A percentile compares a stretch with the other conserved stretches of the same genome.
Conservation (phyloP, 1,139 yeast genomes). For the Yamadazyma trypodendri region DNA sequence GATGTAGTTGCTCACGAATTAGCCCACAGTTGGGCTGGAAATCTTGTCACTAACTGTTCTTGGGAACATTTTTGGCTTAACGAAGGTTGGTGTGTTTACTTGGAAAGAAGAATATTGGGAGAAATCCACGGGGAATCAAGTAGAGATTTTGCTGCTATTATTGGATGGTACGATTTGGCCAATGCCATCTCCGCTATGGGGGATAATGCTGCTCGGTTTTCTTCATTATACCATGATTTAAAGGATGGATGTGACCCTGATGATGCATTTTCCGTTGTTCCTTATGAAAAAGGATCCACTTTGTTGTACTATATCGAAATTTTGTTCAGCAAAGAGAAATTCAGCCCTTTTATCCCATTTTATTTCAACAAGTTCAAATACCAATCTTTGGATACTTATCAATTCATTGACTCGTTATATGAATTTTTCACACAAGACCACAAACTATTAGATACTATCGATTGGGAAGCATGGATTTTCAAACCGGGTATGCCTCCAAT, state of each 20-base stretch:
- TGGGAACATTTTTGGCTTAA: conserved; percentile 96
- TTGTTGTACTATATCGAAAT: conserved; percentile 69
- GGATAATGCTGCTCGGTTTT: conserved; percentile 48
- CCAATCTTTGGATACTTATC: conserved; percentile 74
- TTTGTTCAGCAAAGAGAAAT: conserved; percentile 53
- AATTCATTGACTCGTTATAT: conserved; percentile 74
- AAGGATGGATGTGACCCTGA: conserved; percentile 75
- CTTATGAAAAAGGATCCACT: conserved; percentile 89
- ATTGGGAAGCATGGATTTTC: conserved; percentile 84
- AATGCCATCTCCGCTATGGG: conserved; percentile 66
- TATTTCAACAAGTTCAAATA: conserved; percentile 72
- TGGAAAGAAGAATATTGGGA: conserved; percentile 82
- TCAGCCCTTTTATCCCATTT: conserved; percentile 76
- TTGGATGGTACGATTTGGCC: conserved; percentile 84
- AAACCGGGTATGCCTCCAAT: conserved; percentile 82
- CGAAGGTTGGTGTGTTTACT: conserved; percentile 95
- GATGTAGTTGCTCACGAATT: conserved; percentile 90
- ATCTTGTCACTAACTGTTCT: conserved; percentile 81
- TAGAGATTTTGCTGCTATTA: conserved; percentile 79
- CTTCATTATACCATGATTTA: conserved; percentile 68
- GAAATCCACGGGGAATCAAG: conserved; percentile 72
- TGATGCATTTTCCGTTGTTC: conserved; percentile 83
- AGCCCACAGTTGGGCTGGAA: conserved; percentile 93
- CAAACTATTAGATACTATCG: conserved; percentile 58
- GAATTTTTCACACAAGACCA: conserved; percentile 55